These are phyloP conservation scores for Venturia carpophila DNA, from an alignment of 2,329 filamentous ascomycete genomes.

Conservation along the genomic window DNA sequence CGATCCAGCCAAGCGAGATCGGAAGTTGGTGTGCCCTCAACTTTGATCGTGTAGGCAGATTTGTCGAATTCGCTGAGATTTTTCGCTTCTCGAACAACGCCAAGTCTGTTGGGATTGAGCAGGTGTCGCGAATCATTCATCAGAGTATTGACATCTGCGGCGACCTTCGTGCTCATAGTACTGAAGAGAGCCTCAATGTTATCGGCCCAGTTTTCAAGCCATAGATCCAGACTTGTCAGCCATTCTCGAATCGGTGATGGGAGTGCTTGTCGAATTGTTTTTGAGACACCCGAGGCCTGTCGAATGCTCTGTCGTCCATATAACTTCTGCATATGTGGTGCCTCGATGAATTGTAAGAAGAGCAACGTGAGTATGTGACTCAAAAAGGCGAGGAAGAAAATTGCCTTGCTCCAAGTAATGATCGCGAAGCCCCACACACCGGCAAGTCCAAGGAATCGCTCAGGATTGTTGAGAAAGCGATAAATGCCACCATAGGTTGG, in stretches of 20 bases:
- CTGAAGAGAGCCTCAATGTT: slow-evolving; percentile 90
- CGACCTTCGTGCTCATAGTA: slow-evolving; percentile 73
- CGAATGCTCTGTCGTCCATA: slow-evolving; percentile 73
- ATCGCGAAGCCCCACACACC: slow-evolving; percentile 93
- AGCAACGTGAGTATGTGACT: slow-evolving; percentile 78
- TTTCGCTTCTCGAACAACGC: slow-evolving; percentile 68
- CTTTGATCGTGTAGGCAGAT: slow-evolving; percentile 68
- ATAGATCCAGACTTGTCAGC: slow-evolving; percentile 79
- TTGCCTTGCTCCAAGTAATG: slow-evolving; percentile 80
- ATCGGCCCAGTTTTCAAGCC: slow-evolving; percentile 77
- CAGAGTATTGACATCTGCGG: slow-evolving; percentile 76
- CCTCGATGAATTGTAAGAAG: slow-evolving; percentile 89
- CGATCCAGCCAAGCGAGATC: slow-evolving; percentile 49
- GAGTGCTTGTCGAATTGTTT: slow-evolving; percentile 79
- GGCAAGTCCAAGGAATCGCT: slow-evolving; percentile 84
- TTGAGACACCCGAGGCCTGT: slow-evolving; percentile 81
- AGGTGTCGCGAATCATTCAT: slow-evolving; percentile 80
- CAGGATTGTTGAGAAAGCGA: slow-evolving; percentile 94
- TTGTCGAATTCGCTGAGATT: slow-evolving; percentile 74
- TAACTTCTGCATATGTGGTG: slow-evolving; percentile 96
- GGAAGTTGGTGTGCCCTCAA: slow-evolving; percentile 55
- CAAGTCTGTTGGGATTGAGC: slow-evolving; percentile 82
- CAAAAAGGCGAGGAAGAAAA: slow-evolving; percentile 78
- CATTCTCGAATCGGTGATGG: slow-evolving; percentile 75
- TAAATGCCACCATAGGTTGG: slow-evolving; percentile 96